phyloP scores from a whole-genome alignment of 1,139 yeast species.

The Nakaseomyces nivariensis region DNA sequence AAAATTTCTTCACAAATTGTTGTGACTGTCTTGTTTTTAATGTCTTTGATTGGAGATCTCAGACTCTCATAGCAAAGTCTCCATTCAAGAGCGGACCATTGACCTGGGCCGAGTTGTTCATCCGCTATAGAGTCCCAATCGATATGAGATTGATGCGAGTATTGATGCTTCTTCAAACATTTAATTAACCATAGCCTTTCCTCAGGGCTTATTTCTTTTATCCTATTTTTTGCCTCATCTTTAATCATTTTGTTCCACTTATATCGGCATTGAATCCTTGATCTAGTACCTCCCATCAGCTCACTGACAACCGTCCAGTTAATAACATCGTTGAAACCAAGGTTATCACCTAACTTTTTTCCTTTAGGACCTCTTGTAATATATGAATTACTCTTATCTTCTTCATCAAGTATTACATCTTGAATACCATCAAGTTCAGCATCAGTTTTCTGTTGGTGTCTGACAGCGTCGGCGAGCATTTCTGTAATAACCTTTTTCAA shows the following conservation, averaged over 20 bases:
- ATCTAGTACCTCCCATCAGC: constrained; percentile 66
- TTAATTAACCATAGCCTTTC: constrained; percentile 47
- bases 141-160: constrained; percentile 34
- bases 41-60: constrained; percentile 14
- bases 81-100: constrained; percentile 37
- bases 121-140: constrained; percentile 53
- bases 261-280: constrained; percentile 79
- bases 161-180: constrained; percentile 37
- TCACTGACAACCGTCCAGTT: constrained; percentile 84
- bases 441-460: constrained; percentile 7
- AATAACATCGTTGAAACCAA: constrained; percentile 30
- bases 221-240: constrained; percentile 35
- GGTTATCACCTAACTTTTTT: constrained; percentile 13
- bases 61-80: constrained; percentile 34
- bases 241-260: constrained; percentile 71
- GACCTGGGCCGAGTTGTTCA: constrained; percentile 29
- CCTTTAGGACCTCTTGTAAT: constrained; percentile 13
- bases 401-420: constrained; percentile 10
- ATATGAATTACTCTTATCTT: constrained; percentile 18
- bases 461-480: constrained; percentile 26
- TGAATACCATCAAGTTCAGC: constrained; percentile 8
- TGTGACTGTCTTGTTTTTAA: constrained; percentile 1
- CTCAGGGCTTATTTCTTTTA: constrained; percentile 13
- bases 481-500: constrained; percentile 47
- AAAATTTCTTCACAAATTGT: background rate